Conservation (phyloP, 768 basidiomycete genomes). For the Dictyophora rubrovolvata region DNA sequence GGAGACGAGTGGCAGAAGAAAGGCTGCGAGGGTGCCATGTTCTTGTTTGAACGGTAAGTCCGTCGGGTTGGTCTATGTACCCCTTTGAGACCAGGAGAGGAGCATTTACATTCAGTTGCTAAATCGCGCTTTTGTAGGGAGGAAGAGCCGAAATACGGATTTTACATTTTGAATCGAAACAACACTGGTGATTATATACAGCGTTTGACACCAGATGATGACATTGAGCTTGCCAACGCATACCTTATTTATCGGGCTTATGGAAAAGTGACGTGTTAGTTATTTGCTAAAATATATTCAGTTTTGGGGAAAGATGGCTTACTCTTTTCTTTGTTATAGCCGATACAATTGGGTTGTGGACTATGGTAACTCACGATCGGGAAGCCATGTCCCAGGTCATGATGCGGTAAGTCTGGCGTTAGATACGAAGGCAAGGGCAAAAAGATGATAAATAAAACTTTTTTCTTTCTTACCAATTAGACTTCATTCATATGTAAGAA, state of each 20-base stretch:
- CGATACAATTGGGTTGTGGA: slow-evolving; percentile 63
- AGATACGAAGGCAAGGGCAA: neutral
- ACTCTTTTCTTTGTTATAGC: neutral
- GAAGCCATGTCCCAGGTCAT: slow-evolving; percentile 67
- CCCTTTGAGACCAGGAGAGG: neutral
- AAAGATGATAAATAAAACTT: neutral
- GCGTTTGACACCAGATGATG: slow-evolving; percentile 69
- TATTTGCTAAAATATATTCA: neutral
- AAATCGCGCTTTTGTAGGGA: slow-evolving; percentile 31
- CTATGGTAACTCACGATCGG: slow-evolving; percentile 55
- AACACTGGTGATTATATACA: slow-evolving; percentile 72
- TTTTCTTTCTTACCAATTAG: slow-evolving; percentile 24
- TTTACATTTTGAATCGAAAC: slow-evolving; percentile 75
- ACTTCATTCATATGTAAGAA: slow-evolving; percentile 56
- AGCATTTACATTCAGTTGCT: slow-evolving; percentile 6
- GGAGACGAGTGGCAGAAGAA: slow-evolving; percentile 67
- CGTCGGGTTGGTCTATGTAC: neutral
- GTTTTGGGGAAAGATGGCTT: neutral
- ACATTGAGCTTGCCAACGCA: slow-evolving; percentile 47
- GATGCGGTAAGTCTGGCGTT: slow-evolving; percentile 37
- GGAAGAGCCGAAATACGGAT: slow-evolving; percentile 73
- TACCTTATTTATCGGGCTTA: slow-evolving; percentile 69
- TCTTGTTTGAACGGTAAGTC: slow-evolving; percentile 73
- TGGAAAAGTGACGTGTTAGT: slow-evolving; percentile 48
- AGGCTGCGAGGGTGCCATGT: slow-evolving; percentile 83